Conservation (phyloP, 345 rosid species). For the Gossypium turneri region DNA sequence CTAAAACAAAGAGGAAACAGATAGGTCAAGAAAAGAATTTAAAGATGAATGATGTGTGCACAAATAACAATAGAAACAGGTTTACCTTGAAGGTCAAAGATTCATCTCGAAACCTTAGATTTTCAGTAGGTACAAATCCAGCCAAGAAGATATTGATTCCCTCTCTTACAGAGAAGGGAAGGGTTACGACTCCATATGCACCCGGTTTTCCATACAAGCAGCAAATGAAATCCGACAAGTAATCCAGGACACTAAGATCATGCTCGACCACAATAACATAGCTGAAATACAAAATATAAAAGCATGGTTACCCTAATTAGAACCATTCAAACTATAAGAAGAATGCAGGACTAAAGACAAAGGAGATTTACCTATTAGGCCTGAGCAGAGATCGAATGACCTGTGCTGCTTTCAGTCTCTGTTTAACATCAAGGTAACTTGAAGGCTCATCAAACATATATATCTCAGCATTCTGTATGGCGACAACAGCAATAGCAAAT, state of each 20-base stretch:
- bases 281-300: constrained; percentile 40
- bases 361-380: constrained; percentile 62
- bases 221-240: constrained; percentile 95
- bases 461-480: constrained; percentile 91
- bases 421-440: constrained; percentile 97
- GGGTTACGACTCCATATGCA: constrained; percentile 98
- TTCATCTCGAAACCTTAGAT: constrained; percentile 88
- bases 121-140: constrained; percentile 95
- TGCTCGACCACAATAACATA: constrained; percentile 99
- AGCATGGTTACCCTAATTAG: background rate
- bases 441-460: constrained; percentile 99
- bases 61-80: background rate
- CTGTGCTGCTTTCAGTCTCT: constrained; percentile 98
- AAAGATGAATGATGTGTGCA: background rate
- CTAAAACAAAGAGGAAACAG: constrained; percentile 27
- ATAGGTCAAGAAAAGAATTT: constrained; percentile 5
- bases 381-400: constrained; percentile 87
- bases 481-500: constrained; percentile 96
- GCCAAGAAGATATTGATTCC: constrained; percentile 95
- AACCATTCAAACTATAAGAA: background rate
- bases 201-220: constrained; percentile 97
- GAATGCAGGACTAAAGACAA: background rate
- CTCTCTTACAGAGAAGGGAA: constrained; percentile 96
- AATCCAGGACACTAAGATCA: constrained; percentile 95
- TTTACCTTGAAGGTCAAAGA: constrained; percentile 89